A percentile compares a stretch with the other conserved stretches of the same genome.
These are phyloP conservation scores for Trichoderma atroviride DNA, from an alignment of 2,329 filamentous ascomycete genomes.

Conservation along the genomic window DNA sequence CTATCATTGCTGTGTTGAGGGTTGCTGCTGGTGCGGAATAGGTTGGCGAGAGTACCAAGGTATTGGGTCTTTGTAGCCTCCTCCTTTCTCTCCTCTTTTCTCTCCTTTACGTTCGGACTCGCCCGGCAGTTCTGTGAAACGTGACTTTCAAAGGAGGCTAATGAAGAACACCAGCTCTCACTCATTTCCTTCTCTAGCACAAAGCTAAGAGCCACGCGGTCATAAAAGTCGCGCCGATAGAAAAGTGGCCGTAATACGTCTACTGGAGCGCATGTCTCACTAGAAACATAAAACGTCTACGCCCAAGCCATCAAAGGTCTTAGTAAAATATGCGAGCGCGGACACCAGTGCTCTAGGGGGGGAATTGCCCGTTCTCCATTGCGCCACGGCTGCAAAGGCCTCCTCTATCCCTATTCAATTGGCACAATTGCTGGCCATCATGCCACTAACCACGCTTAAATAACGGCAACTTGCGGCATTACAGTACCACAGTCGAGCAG, in stretches of 20 bases:
- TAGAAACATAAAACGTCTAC: not conserved
- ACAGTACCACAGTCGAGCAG: not conserved
- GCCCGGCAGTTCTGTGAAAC: not conserved
- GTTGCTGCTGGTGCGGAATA: not conserved
- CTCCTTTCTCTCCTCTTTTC: not conserved
- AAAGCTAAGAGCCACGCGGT: constrained; percentile 18
- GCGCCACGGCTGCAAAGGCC: constrained; percentile 9
- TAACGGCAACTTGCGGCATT: constrained; percentile 10
- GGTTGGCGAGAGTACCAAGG: not conserved
- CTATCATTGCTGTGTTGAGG: not conserved
- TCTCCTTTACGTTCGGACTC: not conserved
- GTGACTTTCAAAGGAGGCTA: not conserved
- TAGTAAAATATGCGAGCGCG: not conserved
- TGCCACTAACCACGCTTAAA: not conserved
- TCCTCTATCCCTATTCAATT: not conserved
- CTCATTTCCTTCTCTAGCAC: not conserved
- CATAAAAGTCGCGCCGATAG: constrained; percentile 6
- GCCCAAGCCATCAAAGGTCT: not conserved
- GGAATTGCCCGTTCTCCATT: not conserved
- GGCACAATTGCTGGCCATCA: not conserved
- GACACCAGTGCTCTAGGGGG: constrained; percentile 16
- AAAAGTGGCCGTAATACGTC: not conserved
- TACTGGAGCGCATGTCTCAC: not conserved
- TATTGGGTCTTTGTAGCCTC: not conserved
- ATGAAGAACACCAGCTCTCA: not conserved